phyloP scores from a whole-genome alignment of 2,329 filamentous ascomycete genomes.

The Fusarium hainanense region DNA sequence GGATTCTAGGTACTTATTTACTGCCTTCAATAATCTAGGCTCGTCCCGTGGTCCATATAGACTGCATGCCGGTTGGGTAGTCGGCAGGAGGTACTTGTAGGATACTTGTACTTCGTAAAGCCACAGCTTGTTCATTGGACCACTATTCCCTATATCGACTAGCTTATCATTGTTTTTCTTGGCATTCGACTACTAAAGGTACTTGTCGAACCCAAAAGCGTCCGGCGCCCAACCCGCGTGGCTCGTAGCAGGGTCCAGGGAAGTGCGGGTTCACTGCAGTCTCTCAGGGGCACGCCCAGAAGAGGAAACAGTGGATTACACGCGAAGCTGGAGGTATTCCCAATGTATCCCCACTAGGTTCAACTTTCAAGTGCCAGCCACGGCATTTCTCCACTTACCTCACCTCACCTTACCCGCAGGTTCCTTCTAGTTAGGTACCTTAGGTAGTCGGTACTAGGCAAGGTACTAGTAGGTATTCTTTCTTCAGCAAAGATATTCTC shows the following conservation, averaged over 20 bases:
- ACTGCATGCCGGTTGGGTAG: constrained; percentile 13
- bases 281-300: constrained; percentile 31
- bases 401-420: neutral
- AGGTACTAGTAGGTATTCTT: neutral
- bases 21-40: constrained; percentile 11
- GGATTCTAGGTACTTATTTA: neutral
- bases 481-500: constrained; percentile 13
- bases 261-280: constrained; percentile 19
- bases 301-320: constrained; percentile 23
- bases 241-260: constrained; percentile 29
- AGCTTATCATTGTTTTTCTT: neutral
- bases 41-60: constrained; percentile 23
- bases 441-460: neutral
- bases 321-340: constrained; percentile 1
- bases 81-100: constrained; percentile 6
- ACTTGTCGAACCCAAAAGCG: constrained; percentile 7
- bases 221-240: constrained; percentile 13
- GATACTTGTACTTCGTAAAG: constrained; percentile 15
- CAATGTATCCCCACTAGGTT: constrained; percentile 12
- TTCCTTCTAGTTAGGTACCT: neutral
- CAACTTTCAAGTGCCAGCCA: constrained; percentile 8
- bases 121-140: constrained; percentile 26
- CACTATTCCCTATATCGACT: constrained; percentile 14
- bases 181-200: neutral
- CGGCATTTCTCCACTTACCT: constrained; percentile 30